Percentiles rank a stretch among this genome's conserved stretches.
These are phyloP conservation scores for Platanthera guangdongensis DNA, from an alignment of 106 monocot species.

Conservation along the genomic window DNA sequence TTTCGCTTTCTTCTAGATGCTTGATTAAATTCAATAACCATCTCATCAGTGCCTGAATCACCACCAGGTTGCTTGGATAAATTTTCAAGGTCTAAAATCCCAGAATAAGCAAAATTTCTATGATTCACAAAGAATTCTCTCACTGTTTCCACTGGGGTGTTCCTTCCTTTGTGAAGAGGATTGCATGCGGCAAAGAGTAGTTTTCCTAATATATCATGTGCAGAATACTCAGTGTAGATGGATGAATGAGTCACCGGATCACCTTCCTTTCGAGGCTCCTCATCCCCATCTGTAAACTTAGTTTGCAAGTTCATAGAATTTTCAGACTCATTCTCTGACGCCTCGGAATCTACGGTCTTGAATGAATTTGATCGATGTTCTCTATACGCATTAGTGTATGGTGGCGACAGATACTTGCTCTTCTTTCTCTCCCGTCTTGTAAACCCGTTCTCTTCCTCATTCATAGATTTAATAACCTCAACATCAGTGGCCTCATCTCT, in stretches of 20 bases:
- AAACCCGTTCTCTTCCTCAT: neutral
- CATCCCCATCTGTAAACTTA: neutral
- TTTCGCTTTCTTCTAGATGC: conserved; percentile 1
- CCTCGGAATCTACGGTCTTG: neutral
- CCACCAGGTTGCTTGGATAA: neutral
- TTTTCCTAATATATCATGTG: neutral
- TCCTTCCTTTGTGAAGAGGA: neutral
- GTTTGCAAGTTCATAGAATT: neutral
- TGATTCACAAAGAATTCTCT: conserved; percentile 7
- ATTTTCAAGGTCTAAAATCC: neutral
- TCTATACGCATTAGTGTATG: conserved; percentile 7
- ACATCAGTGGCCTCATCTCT: neutral
- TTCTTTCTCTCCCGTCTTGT: conserved; percentile 8
- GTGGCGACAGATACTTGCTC: conserved; percentile 11
- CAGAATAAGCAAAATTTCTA: conserved; percentile 1
- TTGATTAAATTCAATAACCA: neutral
- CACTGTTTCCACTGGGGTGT: neutral
- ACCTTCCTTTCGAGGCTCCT: neutral
- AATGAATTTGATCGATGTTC: conserved; percentile 6
- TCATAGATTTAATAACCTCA: neutral
- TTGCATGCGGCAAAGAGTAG: conserved; percentile 2
- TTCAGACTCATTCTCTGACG: conserved; percentile 3
- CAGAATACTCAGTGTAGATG: neutral
- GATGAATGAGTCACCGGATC: neutral
- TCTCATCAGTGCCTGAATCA: neutral